Evolutionary conservation across 768 basidiomycete genomes (phyloP).

Genomic region (Favolaschia claudopus): DNA sequence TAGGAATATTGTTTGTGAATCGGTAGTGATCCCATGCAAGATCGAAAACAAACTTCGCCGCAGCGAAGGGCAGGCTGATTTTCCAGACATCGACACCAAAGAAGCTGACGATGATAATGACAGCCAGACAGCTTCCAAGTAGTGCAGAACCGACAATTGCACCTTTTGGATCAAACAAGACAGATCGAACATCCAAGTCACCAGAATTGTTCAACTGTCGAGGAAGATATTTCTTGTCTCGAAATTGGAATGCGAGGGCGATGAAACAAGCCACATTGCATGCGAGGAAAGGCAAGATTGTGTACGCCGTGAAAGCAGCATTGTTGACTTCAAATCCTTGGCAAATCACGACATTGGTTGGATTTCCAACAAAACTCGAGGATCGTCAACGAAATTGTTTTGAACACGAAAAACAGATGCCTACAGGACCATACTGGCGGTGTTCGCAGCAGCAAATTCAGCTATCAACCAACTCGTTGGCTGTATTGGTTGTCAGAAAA

Average conservation of each 20-base stretch:
- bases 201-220: constrained; percentile 44
- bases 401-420: neutral
- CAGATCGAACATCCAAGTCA: constrained; percentile 59
- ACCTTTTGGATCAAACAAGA: constrained; percentile 75
- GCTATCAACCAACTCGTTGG: constrained; percentile 75
- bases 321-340: constrained; percentile 86
- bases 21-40: constrained; percentile 63
- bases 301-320: constrained; percentile 81
- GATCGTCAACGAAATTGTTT: neutral
- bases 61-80: constrained; percentile 84
- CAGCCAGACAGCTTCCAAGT: constrained; percentile 70
- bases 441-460: constrained; percentile 83
- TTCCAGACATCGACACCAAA: constrained; percentile 83
- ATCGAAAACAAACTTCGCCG: constrained; percentile 76
- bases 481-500: constrained; percentile 40
- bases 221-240: constrained; percentile 61
- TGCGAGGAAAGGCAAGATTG: constrained; percentile 81
- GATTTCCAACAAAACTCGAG: constrained; percentile 78
- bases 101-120: constrained; percentile 80
- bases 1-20: constrained; percentile 35
- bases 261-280: constrained; percentile 68
- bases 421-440: constrained; percentile 68
- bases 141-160: constrained; percentile 78
- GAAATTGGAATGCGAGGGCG: constrained; percentile 68
- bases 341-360: constrained; percentile 92